A percentile compares a stretch with the other conserved stretches of the same genome.
Evolutionary conservation across 129 eudicot genomes (phyloP).

Genomic region (Chrysanthemum lavandulifolium): DNA sequence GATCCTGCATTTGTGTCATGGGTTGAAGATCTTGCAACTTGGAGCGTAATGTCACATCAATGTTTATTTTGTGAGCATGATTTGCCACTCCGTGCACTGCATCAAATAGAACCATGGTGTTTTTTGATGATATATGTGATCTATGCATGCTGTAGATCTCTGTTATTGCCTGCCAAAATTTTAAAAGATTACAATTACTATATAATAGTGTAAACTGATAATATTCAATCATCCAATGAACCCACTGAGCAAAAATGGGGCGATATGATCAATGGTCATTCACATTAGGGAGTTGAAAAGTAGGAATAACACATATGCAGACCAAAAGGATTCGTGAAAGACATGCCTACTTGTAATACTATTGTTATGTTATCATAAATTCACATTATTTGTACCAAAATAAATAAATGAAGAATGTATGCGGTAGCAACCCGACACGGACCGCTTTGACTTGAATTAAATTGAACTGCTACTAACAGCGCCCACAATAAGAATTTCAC

Average conservation of each 20-base stretch:
- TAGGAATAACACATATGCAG: constrained; percentile 1
- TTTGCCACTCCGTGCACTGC: constrained; percentile 64
- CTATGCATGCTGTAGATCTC: constrained; percentile 80
- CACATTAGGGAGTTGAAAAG: constrained; percentile 6
- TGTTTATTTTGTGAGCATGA: constrained; percentile 83
- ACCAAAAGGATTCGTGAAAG: background rate
- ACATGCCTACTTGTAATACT: background rate
- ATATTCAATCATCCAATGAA: constrained; percentile 5
- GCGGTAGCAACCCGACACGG: no score
- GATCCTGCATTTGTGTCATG: constrained; percentile 94
- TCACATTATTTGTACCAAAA: no score
- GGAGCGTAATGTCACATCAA: constrained; percentile 52
- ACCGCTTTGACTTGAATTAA: no score
- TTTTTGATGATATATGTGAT: constrained; percentile 60
- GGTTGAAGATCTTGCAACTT: constrained; percentile 68
- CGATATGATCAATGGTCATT: background rate
- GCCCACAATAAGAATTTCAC: no score
- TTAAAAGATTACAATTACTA: background rate
- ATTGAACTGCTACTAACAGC: no score
- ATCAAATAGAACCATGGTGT: constrained; percentile 51
- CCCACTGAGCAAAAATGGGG: background rate
- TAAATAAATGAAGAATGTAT: no score
- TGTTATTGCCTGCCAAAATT: constrained; percentile 64
- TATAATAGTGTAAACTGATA: background rate
- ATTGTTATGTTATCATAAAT: no score